Evolutionary conservation across 345 rosid genomes (phyloP), one percentile per base, ranked within the genome.

Genomic region (Erodium maritimum): DNA sequence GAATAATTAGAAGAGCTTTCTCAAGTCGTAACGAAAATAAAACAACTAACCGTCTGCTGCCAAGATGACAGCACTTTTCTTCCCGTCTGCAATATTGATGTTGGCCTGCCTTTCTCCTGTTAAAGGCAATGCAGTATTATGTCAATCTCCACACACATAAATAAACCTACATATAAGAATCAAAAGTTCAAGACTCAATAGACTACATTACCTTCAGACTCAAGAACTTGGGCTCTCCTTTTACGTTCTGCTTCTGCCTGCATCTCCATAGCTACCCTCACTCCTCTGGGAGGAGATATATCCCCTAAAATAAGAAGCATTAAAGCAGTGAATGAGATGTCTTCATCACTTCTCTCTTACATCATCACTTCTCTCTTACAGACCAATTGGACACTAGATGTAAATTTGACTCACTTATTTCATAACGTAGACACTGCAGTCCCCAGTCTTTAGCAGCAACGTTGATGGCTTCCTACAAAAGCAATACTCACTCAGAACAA

Each of bases 221-320:
- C 90, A 50, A 90, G 89, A 71, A 94, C 75, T 75, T 82, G 95
- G 64, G 97, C 95, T 76, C 97, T 81, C 78, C 75, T 87, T 71
- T 76, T 94, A 67, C 93, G 95, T 63, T 94, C 97, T 57, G 97
- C 99, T 79, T 94, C 99, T 67, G 96, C 97, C 71, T 94, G 99
- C 97, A 87, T 85, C 77, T 90, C 99, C 99, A 94, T 94, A 67
- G 99, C 99, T 64, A 65, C 80, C 71, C 83, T 79, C 72, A 94
- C 88, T 65, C 96, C 96, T 52, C 79, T 75, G 57, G 97, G 99
- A 21, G 97, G 97, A 77, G 86, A 79, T 76, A 94, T 90, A 74
- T 87, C 99, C 96, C 95, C 99, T 94, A 64, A 21, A 62, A n/a
- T 62, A 59, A 61, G 69, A 52, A 50, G 13, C 48, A 56, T 61